Evolutionary conservation across 2,329 filamentous ascomycete genomes (phyloP).

Genomic region (Trichocomaceae sp.): DNA sequence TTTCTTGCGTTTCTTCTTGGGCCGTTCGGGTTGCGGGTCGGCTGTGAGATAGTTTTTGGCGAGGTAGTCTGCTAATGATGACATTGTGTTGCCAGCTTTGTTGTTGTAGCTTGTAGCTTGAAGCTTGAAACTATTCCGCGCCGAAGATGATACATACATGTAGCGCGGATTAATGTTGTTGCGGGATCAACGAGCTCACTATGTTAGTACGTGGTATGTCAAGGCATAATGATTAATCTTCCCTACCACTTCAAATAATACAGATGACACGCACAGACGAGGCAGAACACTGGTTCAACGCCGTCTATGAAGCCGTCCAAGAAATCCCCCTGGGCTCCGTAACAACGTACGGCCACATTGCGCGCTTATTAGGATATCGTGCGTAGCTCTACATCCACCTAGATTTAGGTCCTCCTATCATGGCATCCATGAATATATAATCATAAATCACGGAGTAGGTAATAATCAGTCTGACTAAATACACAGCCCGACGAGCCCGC

Average conservation of each 20-base stretch:
- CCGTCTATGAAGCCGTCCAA: conserved; percentile 77
- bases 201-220: no score
- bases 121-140: neutral
- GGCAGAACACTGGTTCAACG: conserved; percentile 45
- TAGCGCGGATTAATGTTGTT: conserved; percentile 15
- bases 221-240: no score
- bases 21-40: conserved; percentile 41
- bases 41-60: conserved; percentile 83
- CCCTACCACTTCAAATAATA: neutral
- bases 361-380: conserved; percentile 56
- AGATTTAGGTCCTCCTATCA: no score
- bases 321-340: conserved; percentile 78
- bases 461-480: neutral
- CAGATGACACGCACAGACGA: conserved; percentile 43
- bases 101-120: neutral
- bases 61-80: conserved; percentile 70
- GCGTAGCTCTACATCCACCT: conserved; percentile 22
- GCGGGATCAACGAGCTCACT: conserved; percentile 12
- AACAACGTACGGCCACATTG: conserved; percentile 75
- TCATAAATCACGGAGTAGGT: neutral
- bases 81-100: conserved; percentile 44
- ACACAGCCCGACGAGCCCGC: conserved; percentile 60
- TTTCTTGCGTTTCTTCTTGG: conserved; percentile 49
- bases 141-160: neutral
- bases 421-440: conserved; percentile 13